These are phyloP conservation scores for Solanum peruvianum DNA, from an alignment of 257 asterid genomes.

Conservation along the genomic window DNA sequence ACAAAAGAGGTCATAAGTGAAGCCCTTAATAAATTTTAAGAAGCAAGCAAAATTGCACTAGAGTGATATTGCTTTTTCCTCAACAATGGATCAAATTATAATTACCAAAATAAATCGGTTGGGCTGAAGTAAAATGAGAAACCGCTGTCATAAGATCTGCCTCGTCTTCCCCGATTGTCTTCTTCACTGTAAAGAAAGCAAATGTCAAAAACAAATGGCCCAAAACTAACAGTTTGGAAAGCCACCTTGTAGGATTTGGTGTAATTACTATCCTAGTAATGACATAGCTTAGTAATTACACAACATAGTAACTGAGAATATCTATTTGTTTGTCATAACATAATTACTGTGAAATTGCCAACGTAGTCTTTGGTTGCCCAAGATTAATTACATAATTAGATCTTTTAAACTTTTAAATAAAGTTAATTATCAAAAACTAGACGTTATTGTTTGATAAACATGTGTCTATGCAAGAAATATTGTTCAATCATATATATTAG, in stretches of 20 bases:
- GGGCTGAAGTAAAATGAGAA: conserved; percentile 54
- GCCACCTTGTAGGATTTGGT: neutral
- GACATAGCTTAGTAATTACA: neutral
- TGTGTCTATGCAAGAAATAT: neutral
- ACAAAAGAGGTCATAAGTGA: neutral
- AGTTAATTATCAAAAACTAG: neutral
- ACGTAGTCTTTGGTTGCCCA: neutral
- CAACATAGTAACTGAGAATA: neutral
- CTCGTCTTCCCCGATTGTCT: conserved; percentile 77
- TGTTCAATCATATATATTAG: neutral
- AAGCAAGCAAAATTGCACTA: neutral
- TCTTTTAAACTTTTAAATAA: neutral
- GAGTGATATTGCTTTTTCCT: conserved; percentile 2
- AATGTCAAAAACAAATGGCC: neutral
- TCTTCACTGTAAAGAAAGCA: conserved; percentile 47
- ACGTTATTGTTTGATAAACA: neutral
- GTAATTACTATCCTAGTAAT: neutral
- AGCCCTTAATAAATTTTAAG: neutral
- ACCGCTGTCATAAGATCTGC: conserved; percentile 62
- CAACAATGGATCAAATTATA: neutral
- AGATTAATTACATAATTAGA: neutral
- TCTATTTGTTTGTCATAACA: neutral
- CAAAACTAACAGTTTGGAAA: neutral
- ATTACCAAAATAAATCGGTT: conserved; percentile 77
- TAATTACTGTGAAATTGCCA: neutral